phyloP scores from a whole-genome alignment of 106 monocot genomes.

The Cymbidium sinense region DNA sequence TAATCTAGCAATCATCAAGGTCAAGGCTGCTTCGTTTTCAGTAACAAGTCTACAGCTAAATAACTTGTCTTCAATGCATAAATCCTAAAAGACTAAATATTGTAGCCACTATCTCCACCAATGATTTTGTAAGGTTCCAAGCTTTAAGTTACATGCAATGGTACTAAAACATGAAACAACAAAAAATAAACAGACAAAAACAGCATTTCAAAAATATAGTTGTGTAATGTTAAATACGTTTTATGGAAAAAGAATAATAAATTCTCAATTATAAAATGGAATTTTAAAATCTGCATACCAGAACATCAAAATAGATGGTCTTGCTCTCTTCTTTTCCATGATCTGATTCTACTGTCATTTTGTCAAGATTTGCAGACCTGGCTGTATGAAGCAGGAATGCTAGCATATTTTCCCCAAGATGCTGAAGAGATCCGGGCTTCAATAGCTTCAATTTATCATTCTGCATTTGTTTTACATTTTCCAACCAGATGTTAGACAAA shows the following conservation, averaged over 20 bases:
- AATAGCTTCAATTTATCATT: slow-evolving; percentile 87
- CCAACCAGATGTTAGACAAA: slow-evolving; percentile 5
- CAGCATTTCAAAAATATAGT: background rate
- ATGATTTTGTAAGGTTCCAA: background rate
- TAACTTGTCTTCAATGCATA: background rate
- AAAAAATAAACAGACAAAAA: background rate
- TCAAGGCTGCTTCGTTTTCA: background rate
- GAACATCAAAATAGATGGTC: slow-evolving; percentile 73
- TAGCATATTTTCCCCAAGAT: slow-evolving; percentile 98
- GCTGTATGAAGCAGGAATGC: slow-evolving; percentile 73
- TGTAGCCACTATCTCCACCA: background rate
- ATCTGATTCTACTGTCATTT: slow-evolving; percentile 14
- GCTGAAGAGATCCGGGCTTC: slow-evolving; percentile 97
- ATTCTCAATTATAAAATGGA: background rate
- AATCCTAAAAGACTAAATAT: background rate
- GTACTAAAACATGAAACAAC: background rate
- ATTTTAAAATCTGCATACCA: slow-evolving; percentile 42
- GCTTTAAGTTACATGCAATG: background rate
- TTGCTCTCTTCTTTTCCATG: slow-evolving; percentile 19
- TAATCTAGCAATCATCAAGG: background rate
- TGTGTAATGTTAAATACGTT: background rate
- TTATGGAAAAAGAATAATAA: background rate
- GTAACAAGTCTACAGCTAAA: background rate
- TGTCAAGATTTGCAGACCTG: slow-evolving; percentile 38
- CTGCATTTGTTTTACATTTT: slow-evolving; percentile 31